Conservation (phyloP, 2,329 filamentous ascomycete species). For the Colletotrichum liriopes region DNA sequence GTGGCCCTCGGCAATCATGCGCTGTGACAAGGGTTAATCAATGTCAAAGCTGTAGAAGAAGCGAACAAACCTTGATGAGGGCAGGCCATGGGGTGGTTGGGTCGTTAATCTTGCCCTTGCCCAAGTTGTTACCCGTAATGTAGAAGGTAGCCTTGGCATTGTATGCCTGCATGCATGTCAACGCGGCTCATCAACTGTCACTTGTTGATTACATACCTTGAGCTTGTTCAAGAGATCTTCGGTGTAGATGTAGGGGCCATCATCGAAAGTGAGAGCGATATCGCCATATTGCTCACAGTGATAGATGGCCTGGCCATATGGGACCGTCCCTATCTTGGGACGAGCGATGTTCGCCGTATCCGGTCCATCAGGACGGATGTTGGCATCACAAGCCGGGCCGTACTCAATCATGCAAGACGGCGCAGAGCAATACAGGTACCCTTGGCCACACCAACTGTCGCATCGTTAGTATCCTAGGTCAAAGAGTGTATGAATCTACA, state of each 20-base stretch:
- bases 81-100: constrained; percentile 55
- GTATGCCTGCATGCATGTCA: constrained; percentile 56
- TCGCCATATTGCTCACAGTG: constrained; percentile 70
- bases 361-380: constrained; percentile 65
- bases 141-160: constrained; percentile 79
- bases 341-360: constrained; percentile 69
- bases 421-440: constrained; percentile 70
- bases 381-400: constrained; percentile 74
- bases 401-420: constrained; percentile 75
- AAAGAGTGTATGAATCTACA: neutral
- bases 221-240: constrained; percentile 58
- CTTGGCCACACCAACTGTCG: constrained; percentile 70
- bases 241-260: constrained; percentile 62
- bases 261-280: constrained; percentile 65
- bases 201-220: constrained; percentile 54
- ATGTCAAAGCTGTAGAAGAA: constrained; percentile 5
- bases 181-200: neutral
- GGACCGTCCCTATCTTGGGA: constrained; percentile 66
- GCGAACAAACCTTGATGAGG: constrained; percentile 50
- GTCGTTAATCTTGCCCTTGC: constrained; percentile 65
- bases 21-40: constrained; percentile 45
- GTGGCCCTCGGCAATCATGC: constrained; percentile 69
- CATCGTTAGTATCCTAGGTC: neutral
- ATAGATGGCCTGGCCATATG: constrained; percentile 72
- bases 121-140: constrained; percentile 59